phyloP scores from a whole-genome alignment of 768 basidiomycete genomes.

The Russula sp. region DNA sequence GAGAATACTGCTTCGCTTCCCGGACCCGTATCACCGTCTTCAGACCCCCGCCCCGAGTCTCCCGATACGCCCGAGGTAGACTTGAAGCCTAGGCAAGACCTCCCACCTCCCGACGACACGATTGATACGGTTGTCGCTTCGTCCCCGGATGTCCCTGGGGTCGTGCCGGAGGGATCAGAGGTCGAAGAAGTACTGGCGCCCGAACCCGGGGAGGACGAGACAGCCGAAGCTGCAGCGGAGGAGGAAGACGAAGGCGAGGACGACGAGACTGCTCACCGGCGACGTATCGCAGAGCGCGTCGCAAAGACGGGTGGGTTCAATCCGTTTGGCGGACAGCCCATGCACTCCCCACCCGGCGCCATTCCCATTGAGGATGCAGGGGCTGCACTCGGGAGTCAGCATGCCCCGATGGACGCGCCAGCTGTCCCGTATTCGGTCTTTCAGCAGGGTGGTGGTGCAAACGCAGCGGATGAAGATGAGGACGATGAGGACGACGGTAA shows the following conservation, averaged over 20 bases:
- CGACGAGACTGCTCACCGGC: constrained; percentile 48
- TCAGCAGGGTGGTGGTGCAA: constrained; percentile 20
- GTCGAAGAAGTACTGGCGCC: not conserved
- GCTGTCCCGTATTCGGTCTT: not conserved
- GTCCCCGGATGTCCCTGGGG: not conserved
- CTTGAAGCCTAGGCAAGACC: not conserved
- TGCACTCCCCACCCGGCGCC: constrained; percentile 28
- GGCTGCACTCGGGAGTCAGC: constrained; percentile 24
- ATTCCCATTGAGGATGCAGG: not conserved
- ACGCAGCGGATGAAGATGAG: constrained; percentile 22
- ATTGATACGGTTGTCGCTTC: not conserved
- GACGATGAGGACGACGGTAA: constrained; percentile 37
- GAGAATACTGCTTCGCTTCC: not conserved
- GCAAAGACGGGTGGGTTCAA: constrained; percentile 60
- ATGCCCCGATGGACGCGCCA: constrained; percentile 8
- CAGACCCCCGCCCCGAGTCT: constrained; percentile 11
- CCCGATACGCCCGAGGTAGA: constrained; percentile 1
- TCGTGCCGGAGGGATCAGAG: not conserved
- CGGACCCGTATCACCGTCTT: not conserved
- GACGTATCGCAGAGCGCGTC: constrained; percentile 52
- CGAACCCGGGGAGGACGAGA: constrained; percentile 8
- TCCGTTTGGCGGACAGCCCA: constrained; percentile 36
- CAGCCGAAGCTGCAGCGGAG: constrained; percentile 12
- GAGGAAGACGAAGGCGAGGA: constrained; percentile 46
- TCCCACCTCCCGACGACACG: not conserved